phyloP scores from a whole-genome alignment of 331 rosid genomes.

The Phaseolus coccineus region DNA sequence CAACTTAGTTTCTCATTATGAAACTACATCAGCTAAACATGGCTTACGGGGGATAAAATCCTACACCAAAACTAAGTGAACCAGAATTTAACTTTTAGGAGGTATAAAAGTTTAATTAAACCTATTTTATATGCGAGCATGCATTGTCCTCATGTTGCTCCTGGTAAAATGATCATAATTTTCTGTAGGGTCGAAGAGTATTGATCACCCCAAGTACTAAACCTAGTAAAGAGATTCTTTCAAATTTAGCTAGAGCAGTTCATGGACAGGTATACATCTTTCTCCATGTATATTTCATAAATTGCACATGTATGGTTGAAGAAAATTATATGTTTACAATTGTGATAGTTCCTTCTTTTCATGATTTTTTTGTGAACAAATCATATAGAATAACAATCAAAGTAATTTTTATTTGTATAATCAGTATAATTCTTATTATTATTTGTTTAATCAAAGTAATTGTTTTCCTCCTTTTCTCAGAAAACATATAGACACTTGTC shows the following conservation, averaged over 20 bases:
- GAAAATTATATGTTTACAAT: conserved; percentile 20
- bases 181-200: conserved; percentile 80
- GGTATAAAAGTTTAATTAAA: conserved; percentile 1
- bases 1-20: conserved; percentile 1
- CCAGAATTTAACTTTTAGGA: conserved; percentile 15
- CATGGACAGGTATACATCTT: conserved; percentile 74
- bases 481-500: neutral
- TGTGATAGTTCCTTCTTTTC: conserved; percentile 34
- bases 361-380: conserved; percentile 31
- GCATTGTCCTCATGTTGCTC: conserved; percentile 41
- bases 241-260: conserved; percentile 76
- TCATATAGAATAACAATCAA: conserved; percentile 1
- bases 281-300: conserved; percentile 20
- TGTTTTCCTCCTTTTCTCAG: neutral
- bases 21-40: conserved; percentile 17
- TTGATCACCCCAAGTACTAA: conserved; percentile 82
- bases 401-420: neutral
- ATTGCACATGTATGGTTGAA: conserved; percentile 13
- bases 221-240: conserved; percentile 82
- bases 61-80: conserved; percentile 24
- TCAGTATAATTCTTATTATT: neutral
- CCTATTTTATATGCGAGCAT: conserved; percentile 15
- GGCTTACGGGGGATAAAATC: conserved; percentile 26
- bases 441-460: too few species aligned
- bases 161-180: conserved; percentile 33